phyloP scores from a whole-genome alignment of 495 filamentous ascomycete genomes.

The Xylona heveae region DNA sequence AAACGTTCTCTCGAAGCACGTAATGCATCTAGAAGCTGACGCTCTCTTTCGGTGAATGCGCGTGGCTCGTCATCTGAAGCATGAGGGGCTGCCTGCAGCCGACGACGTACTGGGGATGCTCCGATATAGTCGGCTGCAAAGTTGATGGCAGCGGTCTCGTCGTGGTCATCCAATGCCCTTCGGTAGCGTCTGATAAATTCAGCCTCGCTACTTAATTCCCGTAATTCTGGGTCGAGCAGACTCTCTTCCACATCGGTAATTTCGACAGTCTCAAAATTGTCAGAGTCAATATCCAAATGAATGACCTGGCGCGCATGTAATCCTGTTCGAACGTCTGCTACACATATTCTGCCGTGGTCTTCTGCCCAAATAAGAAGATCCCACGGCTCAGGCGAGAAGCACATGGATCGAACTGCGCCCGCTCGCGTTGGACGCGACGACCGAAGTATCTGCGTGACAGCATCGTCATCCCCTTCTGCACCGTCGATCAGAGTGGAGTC shows the following conservation, averaged over 20 bases:
- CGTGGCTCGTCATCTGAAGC: too few relatives aligned
- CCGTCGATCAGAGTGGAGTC: conserved; percentile 29
- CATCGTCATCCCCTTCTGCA: conserved; percentile 18
- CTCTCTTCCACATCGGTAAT: conserved; percentile 14
- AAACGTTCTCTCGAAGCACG: conserved; percentile 12
- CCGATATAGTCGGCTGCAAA: conserved; percentile 21
- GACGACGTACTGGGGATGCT: conserved; percentile 14
- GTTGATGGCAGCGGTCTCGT: conserved; percentile 13
- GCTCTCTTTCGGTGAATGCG: conserved; percentile 32
- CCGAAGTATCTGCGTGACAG: conserved; percentile 19
- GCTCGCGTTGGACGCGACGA: conserved; percentile 21
- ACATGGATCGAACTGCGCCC: conserved; percentile 78
- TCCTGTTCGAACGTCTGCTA: conserved; percentile 63
- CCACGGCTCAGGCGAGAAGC: conserved; percentile 73
- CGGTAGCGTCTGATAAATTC: neutral
- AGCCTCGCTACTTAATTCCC: neutral
- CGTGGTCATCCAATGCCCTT: conserved; percentile 7
- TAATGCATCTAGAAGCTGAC: conserved; percentile 34
- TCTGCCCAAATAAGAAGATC: conserved; percentile 91
- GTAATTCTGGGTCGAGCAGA: conserved; percentile 2
- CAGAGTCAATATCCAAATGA: conserved; percentile 34
- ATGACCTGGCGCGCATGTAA: conserved; percentile 60
- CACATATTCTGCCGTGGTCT: conserved; percentile 60
- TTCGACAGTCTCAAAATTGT: conserved; percentile 23
- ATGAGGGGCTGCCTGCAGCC: too few relatives aligned